A percentile compares a stretch with the other conserved stretches of the same genome.
Conservation (phyloP, 148 eudicot species). For the Bassia scoparia region DNA sequence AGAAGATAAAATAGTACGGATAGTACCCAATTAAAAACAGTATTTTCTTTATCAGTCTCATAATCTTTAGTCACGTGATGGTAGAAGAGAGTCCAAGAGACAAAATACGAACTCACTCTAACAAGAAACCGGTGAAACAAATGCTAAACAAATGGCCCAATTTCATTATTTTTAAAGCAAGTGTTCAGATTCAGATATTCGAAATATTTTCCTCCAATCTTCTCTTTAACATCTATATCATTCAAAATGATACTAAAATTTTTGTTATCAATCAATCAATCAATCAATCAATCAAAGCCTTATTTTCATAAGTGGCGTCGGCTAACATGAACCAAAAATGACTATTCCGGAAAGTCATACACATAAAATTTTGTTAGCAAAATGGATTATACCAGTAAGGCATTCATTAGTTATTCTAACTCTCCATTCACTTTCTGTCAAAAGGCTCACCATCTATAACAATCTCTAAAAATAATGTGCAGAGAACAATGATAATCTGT, state of each 20-base stretch:
- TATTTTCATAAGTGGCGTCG: too few species aligned
- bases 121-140: too few species aligned
- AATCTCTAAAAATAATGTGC: neutral
- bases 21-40: neutral
- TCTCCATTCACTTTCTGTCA: neutral
- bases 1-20: neutral
- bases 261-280: too few species aligned
- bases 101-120: too few species aligned
- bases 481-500: neutral
- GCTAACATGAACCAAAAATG: too few species aligned
- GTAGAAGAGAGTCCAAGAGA: too few species aligned
- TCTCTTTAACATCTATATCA: neutral
- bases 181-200: neutral
- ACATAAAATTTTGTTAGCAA: too few species aligned
- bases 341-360: too few species aligned
- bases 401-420: neutral
- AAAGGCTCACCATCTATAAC: neutral
- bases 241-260: too few species aligned
- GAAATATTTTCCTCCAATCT: neutral
- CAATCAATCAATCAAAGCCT: too few species aligned
- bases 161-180: too few species aligned
- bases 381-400: neutral
- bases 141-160: neutral
- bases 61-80: neutral
- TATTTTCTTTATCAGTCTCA: neutral